These are phyloP conservation scores for Aspergillus taichungensis DNA, from an alignment of 495 filamentous ascomycete genomes.

Conservation along the genomic window DNA sequence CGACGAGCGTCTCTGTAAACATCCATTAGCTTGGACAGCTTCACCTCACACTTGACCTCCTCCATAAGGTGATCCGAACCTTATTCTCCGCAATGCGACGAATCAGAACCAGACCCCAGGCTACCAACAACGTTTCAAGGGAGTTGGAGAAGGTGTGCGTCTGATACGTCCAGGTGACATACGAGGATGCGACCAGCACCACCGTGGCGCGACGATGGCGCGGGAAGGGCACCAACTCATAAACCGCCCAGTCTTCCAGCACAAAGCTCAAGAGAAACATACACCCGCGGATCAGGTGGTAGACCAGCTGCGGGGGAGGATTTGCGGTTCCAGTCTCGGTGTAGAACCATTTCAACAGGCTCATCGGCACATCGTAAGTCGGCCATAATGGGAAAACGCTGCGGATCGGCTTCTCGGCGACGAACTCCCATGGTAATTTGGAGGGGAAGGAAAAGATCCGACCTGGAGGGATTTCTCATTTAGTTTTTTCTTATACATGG, in stretches of 20 bases:
- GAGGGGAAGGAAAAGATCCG: conserved; percentile 84
- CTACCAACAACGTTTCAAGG: conserved; percentile 82
- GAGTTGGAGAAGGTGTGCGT: conserved; percentile 98
- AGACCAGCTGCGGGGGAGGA: conserved; percentile 63
- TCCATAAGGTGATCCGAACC: conserved; percentile 35
- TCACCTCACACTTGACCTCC: not conserved
- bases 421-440: conserved; percentile 91
- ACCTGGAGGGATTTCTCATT: conserved; percentile 41
- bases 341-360: conserved; percentile 82
- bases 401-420: conserved; percentile 70
- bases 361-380: conserved; percentile 86
- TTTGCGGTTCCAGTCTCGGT: conserved; percentile 44
- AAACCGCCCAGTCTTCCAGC: conserved; percentile 91
- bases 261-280: conserved; percentile 96
- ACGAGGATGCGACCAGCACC: conserved; percentile 81
- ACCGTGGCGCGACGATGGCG: conserved; percentile 64
- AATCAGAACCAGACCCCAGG: conserved; percentile 87
- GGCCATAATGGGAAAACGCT: conserved; percentile 96
- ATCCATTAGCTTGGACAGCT: conserved; percentile 10
- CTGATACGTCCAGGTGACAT: conserved; percentile 98
- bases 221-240: conserved; percentile 74
- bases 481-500: not conserved
- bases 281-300: conserved; percentile 74
- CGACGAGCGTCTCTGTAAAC: conserved; percentile 57
- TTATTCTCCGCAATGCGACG: conserved; percentile 69